These are phyloP conservation scores for Penicillium sp. DNA, from an alignment of 2,329 filamentous ascomycete genomes.

Conservation along the genomic window DNA sequence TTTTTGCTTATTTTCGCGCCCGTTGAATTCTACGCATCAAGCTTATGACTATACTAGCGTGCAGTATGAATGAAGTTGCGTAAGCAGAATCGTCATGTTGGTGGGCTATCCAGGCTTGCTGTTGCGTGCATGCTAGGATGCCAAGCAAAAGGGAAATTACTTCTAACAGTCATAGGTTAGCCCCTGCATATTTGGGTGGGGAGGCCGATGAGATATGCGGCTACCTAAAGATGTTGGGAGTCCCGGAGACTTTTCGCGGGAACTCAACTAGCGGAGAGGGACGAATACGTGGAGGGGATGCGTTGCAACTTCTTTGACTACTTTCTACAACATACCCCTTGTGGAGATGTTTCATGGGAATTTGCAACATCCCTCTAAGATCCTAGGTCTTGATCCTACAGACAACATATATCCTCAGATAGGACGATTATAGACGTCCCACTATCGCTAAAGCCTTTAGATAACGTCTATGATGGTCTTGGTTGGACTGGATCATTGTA, in stretches of 20 bases:
- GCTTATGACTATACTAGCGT: not conserved
- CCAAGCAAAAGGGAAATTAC: constrained; percentile 12
- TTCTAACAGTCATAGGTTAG: constrained; percentile 7
- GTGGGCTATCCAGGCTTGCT: not conserved
- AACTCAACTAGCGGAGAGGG: not conserved
- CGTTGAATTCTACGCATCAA: not conserved
- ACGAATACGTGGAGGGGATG: not conserved
- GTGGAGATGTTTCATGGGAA: not conserved
- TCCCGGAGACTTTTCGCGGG: not conserved
- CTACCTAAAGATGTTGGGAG: not conserved
- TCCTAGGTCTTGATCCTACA: not conserved
- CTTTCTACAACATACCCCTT: too few species aligned
- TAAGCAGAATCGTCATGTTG: constrained; percentile 24
- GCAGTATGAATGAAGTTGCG: constrained; percentile 10
- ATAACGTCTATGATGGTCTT: not conserved
- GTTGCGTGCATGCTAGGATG: not conserved
- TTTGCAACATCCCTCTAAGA: not conserved
- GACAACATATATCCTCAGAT: not conserved
- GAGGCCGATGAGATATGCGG: not conserved
- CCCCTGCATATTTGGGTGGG: constrained; percentile 20
- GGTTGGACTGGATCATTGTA: not conserved
- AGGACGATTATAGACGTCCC: too few species aligned
- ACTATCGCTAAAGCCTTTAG: not conserved
- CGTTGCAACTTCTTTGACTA: not conserved
- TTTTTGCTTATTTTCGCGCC: not conserved